Conservation (phyloP, 192 early-diverging fungal species). For the Fimicolochytrium jonesii region DNA sequence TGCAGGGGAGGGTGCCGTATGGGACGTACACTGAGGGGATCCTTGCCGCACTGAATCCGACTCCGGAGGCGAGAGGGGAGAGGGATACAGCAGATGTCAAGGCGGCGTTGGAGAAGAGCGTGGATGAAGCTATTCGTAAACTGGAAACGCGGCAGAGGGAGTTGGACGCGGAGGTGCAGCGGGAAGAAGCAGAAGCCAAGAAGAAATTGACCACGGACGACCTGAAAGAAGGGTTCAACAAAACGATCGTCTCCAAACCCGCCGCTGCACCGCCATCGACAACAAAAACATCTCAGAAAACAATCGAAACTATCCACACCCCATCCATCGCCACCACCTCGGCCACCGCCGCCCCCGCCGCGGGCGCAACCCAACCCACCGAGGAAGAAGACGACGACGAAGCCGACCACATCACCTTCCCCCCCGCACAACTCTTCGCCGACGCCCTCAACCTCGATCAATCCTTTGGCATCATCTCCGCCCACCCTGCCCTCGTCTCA, state of each 20-base stretch:
- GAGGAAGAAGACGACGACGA: slow-evolving; percentile 30
- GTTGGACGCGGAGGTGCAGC: slow-evolving; percentile 36
- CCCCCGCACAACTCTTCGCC: slow-evolving; percentile 26
- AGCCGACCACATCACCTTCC: slow-evolving; percentile 34
- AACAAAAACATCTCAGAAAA: slow-evolving; percentile 17
- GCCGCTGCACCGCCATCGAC: background rate
- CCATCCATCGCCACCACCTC: slow-evolving; percentile 6
- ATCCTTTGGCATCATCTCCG: slow-evolving; percentile 55
- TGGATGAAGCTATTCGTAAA: background rate
- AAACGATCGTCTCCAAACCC: slow-evolving; percentile 32
- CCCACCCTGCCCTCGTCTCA: slow-evolving; percentile 65
- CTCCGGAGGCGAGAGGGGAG: too few species aligned
- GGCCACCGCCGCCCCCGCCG: background rate
- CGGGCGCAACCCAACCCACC: background rate
- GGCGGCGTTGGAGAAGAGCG: background rate
- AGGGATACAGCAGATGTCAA: background rate
- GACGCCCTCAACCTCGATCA: slow-evolving; percentile 19
- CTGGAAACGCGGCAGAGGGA: slow-evolving; percentile 19
- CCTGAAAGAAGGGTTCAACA: slow-evolving; percentile 42
- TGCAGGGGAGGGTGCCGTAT: slow-evolving; percentile 19
- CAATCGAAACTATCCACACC: slow-evolving; percentile 42
- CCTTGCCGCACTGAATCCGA: background rate
- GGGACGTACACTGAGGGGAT: slow-evolving; percentile 6
- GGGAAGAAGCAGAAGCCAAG: slow-evolving; percentile 38
- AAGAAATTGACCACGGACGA: slow-evolving; percentile 46